Evolutionary conservation across 768 basidiomycete species (phyloP), one percentile per base, ranked within the genome.

Genomic region (Melanogaster broomeanus): DNA sequence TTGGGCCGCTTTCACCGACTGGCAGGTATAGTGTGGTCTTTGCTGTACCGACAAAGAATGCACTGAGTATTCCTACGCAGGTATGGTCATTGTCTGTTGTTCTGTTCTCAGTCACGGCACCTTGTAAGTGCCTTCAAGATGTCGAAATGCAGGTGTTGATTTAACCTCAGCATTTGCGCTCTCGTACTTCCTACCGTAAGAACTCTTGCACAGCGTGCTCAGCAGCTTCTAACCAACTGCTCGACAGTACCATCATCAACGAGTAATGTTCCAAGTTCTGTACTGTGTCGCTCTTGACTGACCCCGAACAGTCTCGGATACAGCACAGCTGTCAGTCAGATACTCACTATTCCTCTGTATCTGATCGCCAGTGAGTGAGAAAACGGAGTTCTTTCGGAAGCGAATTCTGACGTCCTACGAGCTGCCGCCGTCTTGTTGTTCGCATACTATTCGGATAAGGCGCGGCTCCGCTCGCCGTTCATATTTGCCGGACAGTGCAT

Each of bases 161-260:
- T 5, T n/a, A 41, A 6, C 38, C 8, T 6, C 42, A 84, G 84
- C 84, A 2, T 84, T 81, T 54, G 84, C 83, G 4, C 83, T 84
- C 34, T 83, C 84, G 0, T 67, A 85, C 11, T 86, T 88, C 72
- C 64, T 85, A n/a, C 83, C 83, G 80, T 85, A 61, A 57, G 83
- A 75, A 1, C 12, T 37, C 21, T 11, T 6, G 41, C 15, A 11
- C 15, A 47, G 6, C 59, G n/a, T 27, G 13, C n/a, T 16, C 49
- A 31, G 12, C 16, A 5, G 48, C n/a, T 8, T 52, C 12, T 45
- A 5, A 16, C 24, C 10, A 35, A 35, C 24, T 37, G 10, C n/a
- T 11, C 22, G 22, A 24, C 38, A 84, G 82, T 28, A 79, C 82
- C 11, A 84, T 85, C 49, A 83, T 85, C 64, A 73, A 74, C 43